Percentiles rank a stretch among this genome's conserved stretches.
Conservation (phyloP, 192 early-diverging fungal species). For the Phlyctochytrium bullatum region DNA sequence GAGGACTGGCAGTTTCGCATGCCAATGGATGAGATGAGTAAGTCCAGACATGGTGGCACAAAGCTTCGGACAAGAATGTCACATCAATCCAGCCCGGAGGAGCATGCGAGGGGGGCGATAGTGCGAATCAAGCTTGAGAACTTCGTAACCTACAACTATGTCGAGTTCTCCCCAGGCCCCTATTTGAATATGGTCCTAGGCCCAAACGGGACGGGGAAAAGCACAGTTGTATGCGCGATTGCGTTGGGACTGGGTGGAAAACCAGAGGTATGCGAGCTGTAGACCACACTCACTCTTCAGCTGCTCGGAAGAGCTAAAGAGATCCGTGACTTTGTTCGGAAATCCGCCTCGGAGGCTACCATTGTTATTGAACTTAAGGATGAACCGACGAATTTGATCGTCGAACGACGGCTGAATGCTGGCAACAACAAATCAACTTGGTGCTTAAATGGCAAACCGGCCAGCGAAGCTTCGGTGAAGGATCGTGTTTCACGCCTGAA, state of each 20-base stretch:
- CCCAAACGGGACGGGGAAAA: conserved; percentile 95
- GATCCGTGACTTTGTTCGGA: conserved; percentile 89
- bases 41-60: background rate
- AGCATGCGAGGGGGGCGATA: conserved; percentile 39
- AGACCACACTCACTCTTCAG: conserved; percentile 24
- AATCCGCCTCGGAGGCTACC: conserved; percentile 70
- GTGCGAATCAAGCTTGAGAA: conserved; percentile 73
- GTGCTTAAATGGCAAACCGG: conserved; percentile 18
- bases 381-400: conserved; percentile 20
- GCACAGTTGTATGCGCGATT: conserved; percentile 91
- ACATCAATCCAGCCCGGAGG: background rate
- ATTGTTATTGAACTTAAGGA: conserved; percentile 87
- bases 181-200: conserved; percentile 96
- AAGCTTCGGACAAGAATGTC: too few species aligned
- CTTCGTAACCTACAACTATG: conserved; percentile 94
- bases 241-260: conserved; percentile 90
- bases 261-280: conserved; percentile 35
- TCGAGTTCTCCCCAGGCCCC: conserved; percentile 83
- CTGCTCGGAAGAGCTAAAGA: conserved; percentile 85
- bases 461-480: conserved; percentile 64
- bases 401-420: conserved; percentile 22
- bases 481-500: conserved; percentile 60
- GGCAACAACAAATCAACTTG: conserved; percentile 6
- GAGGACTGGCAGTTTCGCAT: conserved; percentile 86
- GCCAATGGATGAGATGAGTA: conserved; percentile 91